A percentile compares a stretch with the other conserved stretches of the same genome.
These are phyloP conservation scores for Bacidia gigantensis DNA, from an alignment of 495 filamentous ascomycete genomes.

Conservation along the genomic window DNA sequence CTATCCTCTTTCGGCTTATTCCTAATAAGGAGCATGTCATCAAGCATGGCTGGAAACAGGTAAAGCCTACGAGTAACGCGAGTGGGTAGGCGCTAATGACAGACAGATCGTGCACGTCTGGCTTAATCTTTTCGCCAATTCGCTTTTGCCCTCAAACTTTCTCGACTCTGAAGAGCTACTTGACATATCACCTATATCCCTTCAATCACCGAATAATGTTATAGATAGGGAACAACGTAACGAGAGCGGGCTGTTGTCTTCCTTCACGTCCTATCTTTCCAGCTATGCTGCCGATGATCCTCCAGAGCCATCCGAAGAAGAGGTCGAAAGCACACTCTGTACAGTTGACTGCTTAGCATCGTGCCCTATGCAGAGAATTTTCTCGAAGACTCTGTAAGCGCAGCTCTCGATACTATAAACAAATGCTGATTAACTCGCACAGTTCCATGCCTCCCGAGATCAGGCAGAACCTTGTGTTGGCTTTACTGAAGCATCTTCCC, in stretches of 20 bases:
- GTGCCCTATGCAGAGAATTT: conserved; percentile 71
- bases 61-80: conserved; percentile 30
- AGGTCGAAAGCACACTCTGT: conserved; percentile 86
- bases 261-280: conserved; percentile 91
- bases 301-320: conserved; percentile 92
- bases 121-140: conserved; percentile 93
- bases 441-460: conserved; percentile 57
- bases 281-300: conserved; percentile 97
- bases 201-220: conserved; percentile 83
- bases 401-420: not conserved
- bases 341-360: conserved; percentile 89
- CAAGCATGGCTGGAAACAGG: conserved; percentile 66
- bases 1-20: conserved; percentile 85
- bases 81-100: not conserved
- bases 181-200: conserved; percentile 68
- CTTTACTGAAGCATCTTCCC: conserved; percentile 70
- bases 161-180: conserved; percentile 53
- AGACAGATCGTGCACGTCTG: conserved; percentile 71
- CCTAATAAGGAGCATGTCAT: conserved; percentile 68
- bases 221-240: conserved; percentile 73
- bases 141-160: conserved; percentile 76
- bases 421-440: not conserved
- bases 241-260: conserved; percentile 79
- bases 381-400: conserved; percentile 70
- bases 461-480: conserved; percentile 52